phyloP scores from a whole-genome alignment of 2,329 filamentous ascomycete species.

The Sordariomycetes sp. region DNA sequence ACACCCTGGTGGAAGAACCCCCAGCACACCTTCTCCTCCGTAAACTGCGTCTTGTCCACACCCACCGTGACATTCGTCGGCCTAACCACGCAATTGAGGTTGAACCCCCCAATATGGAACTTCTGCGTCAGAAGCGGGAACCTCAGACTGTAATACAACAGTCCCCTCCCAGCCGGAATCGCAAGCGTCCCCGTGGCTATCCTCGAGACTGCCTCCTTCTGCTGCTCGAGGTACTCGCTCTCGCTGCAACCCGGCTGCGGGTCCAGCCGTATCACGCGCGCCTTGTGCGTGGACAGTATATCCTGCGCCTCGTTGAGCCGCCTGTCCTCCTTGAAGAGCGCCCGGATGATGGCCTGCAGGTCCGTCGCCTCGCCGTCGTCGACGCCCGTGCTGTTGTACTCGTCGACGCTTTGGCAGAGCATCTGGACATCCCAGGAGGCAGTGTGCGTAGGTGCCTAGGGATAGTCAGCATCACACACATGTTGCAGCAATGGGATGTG shows the following conservation, averaged over 20 bases:
- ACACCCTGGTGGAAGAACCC: slow-evolving; percentile 97
- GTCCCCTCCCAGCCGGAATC: slow-evolving; percentile 72
- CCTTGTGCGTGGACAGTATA: slow-evolving; percentile 73
- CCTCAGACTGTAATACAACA: slow-evolving; percentile 79
- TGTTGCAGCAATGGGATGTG: neutral
- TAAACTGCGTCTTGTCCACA: slow-evolving; percentile 78
- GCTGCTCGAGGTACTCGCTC: slow-evolving; percentile 76
- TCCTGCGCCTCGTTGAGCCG: slow-evolving; percentile 75
- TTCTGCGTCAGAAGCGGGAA: slow-evolving; percentile 87
- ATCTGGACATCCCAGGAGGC: slow-evolving; percentile 62
- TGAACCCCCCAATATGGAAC: slow-evolving; percentile 81
- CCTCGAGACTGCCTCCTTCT: slow-evolving; percentile 79
- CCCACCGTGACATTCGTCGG: slow-evolving; percentile 85
- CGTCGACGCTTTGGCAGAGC: slow-evolving; percentile 58
- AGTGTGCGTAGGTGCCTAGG: slow-evolving; percentile 46
- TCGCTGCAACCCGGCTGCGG: slow-evolving; percentile 70
- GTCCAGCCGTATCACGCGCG: slow-evolving; percentile 65
- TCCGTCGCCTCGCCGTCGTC: slow-evolving; percentile 77
- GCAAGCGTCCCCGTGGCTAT: slow-evolving; percentile 81
- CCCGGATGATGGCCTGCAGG: slow-evolving; percentile 65
- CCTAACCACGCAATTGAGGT: slow-evolving; percentile 80
- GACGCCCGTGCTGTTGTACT: slow-evolving; percentile 43
- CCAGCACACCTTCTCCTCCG: slow-evolving; percentile 96
- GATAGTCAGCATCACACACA: neutral
- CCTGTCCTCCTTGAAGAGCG: slow-evolving; percentile 85